Base-by-base conservation (phyloP, 129 eudicot genomes). In the Scalesia atractyloides region DNA sequence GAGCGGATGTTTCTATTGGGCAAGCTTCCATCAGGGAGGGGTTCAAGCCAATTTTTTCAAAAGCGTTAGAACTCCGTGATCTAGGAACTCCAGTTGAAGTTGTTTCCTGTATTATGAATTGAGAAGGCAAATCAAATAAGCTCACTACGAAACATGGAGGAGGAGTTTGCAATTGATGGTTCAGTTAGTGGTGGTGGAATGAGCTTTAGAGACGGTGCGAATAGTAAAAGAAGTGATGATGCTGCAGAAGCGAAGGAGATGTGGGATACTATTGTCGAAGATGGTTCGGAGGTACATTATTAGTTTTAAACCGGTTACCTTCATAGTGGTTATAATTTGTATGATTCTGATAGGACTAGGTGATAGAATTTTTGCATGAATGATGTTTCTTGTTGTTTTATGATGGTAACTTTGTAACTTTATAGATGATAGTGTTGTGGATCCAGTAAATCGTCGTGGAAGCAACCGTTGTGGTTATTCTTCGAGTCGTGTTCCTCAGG, bases 21-120 rank as follows among this genome's bases (percentile, higher is more conserved):
- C 78, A 94, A 79, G 87, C 99, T 90, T 78, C 99, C 99, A 86
- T 94, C 99, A 43, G 97, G 99, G 51, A 94, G 91, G 48, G 99
- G 99, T 66, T 94, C 97, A 58, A 94, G 99, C 99, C 99, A 94
- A 49, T 84, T 94, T 70, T n/a, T 84, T 94, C 80, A 94, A 18
- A 34, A 88, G 88, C 17, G 97, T 84, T 30, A 94, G 68, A 26
- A 94, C 96, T 60, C 99, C 99, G 69, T 90, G 99, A 80, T 94
- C 99, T 48, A 94, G 71, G 68, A 94, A 94, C 77, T 94, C 99
- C 69, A 79, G 86, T 76, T 94, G 99, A 41, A 94, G 93, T 94
- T n/a, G n/a, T n/a, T n/a, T n/a, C n/a, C n/a, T n/a, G 84, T 59
- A 79, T 68, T 11, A 11, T 52, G 54, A 75, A 12, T 48, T 30